phyloP scores from a whole-genome alignment of 768 basidiomycete genomes.

The Calocera cornea region DNA sequence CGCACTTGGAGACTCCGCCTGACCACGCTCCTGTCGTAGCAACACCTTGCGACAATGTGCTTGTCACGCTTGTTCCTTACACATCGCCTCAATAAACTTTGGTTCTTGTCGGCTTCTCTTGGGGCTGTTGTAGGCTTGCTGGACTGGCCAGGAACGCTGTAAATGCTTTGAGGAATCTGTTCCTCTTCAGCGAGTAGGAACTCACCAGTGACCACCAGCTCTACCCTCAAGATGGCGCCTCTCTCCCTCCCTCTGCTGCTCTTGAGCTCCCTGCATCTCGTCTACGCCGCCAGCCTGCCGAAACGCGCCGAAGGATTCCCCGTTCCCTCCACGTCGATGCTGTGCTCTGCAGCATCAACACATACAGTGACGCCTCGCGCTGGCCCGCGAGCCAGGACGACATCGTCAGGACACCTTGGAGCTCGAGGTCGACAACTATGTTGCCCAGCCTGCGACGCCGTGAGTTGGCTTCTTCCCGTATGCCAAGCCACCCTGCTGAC shows the following conservation, averaged over 20 bases:
- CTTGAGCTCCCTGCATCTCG: background rate
- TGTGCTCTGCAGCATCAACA: slow-evolving; percentile 12
- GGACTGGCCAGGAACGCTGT: background rate
- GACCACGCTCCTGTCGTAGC: background rate
- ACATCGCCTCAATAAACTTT: background rate
- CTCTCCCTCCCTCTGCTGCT: background rate
- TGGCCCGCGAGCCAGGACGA: slow-evolving; percentile 10
- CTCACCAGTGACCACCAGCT: no score
- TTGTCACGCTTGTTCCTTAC: background rate
- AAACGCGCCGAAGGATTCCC: slow-evolving; percentile 6
- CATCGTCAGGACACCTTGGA: slow-evolving; percentile 10
- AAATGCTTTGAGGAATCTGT: background rate
- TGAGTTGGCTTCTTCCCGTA: background rate
- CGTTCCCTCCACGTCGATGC: slow-evolving; percentile 9
- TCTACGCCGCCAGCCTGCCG: background rate
- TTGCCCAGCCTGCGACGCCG: slow-evolving; percentile 4
- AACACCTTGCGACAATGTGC: background rate
- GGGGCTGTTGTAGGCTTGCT: background rate
- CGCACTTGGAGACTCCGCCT: no score
- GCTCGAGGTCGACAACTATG: slow-evolving; percentile 6
- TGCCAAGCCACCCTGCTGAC: background rate
- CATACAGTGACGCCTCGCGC: slow-evolving; percentile 7
- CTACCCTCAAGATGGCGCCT: background rate
- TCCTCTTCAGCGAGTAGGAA: no score
- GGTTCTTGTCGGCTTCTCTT: background rate